Conservation (phyloP, 1,284 basidiomycete genomes). For the Ceraceosorus guamensis region DNA sequence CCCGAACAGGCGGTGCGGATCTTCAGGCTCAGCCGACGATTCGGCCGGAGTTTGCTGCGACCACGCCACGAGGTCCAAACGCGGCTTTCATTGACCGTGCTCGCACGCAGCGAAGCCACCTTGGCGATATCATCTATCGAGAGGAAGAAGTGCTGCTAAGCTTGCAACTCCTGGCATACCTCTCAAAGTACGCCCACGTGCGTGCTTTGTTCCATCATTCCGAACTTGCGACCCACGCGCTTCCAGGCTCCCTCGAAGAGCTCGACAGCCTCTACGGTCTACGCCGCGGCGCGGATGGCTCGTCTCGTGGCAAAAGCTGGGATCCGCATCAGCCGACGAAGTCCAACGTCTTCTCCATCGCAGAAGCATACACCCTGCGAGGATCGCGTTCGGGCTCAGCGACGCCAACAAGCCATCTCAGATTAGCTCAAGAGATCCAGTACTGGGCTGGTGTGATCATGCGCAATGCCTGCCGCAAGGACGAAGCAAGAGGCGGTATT, state of each 20-base stretch:
- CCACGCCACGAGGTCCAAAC: too few species aligned
- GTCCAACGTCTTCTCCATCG: constrained; percentile 71
- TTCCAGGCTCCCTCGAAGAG: background rate
- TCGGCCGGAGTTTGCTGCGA: too few species aligned
- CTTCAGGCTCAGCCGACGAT: too few species aligned
- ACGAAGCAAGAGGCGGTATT: constrained; percentile 74
- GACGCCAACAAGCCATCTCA: constrained; percentile 35
- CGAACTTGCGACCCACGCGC: constrained; percentile 19
- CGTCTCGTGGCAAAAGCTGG: constrained; percentile 21
- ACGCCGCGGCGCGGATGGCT: background rate
- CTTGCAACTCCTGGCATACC: constrained; percentile 86
- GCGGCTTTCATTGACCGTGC: too few species aligned
- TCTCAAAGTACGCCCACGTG: constrained; percentile 96
- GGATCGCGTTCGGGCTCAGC: constrained; percentile 66
- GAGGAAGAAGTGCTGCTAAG: constrained; percentile 90
- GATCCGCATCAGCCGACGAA: constrained; percentile 46
- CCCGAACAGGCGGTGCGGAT: too few species aligned
- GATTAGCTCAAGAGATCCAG: constrained; percentile 82
- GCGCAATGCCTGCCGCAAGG: constrained; percentile 97
- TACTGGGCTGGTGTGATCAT: constrained; percentile 99
- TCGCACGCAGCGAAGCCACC: background rate
- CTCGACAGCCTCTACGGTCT: background rate
- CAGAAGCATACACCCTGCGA: constrained; percentile 90
- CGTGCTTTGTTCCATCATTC: constrained; percentile 79
- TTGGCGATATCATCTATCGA: constrained; percentile 56